A percentile compares a stretch with the other conserved stretches of the same genome.
Evolutionary conservation across 345 rosid species (phyloP).

Genomic region (Eutrema heterophyllum): DNA sequence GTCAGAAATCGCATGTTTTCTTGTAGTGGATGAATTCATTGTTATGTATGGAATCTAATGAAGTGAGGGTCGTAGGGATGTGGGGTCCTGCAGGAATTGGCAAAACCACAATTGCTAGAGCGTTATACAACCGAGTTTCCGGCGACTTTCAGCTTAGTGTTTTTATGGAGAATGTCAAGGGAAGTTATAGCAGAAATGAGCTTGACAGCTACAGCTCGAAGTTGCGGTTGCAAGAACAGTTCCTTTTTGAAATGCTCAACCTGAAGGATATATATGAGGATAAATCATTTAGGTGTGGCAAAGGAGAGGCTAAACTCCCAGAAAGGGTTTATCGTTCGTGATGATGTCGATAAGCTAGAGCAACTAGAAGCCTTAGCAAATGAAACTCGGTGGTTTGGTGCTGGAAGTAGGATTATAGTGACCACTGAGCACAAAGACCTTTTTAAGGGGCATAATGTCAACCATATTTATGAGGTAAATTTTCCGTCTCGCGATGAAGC

Average conservation of each 20-base stretch:
- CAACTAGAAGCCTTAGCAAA: slow-evolving; percentile 2
- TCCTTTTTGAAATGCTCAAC: neutral
- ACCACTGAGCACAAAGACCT: neutral
- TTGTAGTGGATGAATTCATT: neutral
- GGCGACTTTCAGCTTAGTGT: neutral
- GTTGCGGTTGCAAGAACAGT: neutral
- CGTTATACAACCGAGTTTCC: neutral
- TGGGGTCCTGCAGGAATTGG: slow-evolving; percentile 20
- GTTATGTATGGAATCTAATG: neutral
- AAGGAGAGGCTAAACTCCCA: neutral
- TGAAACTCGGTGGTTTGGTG: neutral
- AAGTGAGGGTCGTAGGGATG: neutral
- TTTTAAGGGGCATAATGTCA: neutral
- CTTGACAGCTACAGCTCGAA: neutral
- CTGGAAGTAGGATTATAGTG: slow-evolving; percentile 3
- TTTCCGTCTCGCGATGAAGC: neutral
- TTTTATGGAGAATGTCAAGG: neutral
- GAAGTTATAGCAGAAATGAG: neutral
- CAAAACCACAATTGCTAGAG: slow-evolving; percentile 11
- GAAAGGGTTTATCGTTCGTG: slow-evolving; percentile 6
- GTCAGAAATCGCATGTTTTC: too few relatives aligned
- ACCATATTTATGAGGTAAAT: neutral
- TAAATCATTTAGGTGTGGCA: neutral
- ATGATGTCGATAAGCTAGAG: neutral
- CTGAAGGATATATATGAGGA: neutral